These are phyloP conservation scores for Fusarium xylarioides DNA, from an alignment of 2,329 filamentous ascomycete genomes.

Conservation along the genomic window DNA sequence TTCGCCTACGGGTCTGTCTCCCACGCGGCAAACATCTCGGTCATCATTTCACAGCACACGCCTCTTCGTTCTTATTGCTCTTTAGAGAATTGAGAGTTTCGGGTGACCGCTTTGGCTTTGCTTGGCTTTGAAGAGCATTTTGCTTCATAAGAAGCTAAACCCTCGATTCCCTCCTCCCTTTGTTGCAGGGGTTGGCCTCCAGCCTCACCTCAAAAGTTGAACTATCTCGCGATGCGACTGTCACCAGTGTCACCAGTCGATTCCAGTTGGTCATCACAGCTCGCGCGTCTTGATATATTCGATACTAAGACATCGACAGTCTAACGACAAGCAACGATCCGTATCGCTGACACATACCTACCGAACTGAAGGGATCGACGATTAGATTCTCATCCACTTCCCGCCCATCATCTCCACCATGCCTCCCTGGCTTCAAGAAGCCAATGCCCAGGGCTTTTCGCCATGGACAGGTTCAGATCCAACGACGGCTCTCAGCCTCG, in stretches of 20 bases:
- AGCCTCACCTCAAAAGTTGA: not conserved
- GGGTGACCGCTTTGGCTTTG: not conserved
- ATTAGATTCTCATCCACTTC: not conserved
- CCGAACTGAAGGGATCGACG: slow-evolving; percentile 3
- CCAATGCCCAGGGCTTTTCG: slow-evolving; percentile 3
- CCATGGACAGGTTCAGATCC: slow-evolving; percentile 17
- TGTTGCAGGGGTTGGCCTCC: not conserved
- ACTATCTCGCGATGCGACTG: slow-evolving; percentile 16
- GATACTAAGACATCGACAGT: slow-evolving; percentile 9
- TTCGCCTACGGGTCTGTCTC: not conserved
- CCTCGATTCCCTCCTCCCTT: slow-evolving; percentile 9
- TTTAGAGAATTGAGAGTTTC: not conserved
- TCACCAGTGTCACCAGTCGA: slow-evolving; percentile 6
- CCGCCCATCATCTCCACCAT: slow-evolving; percentile 19
- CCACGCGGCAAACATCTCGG: not conserved
- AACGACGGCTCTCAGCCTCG: slow-evolving; percentile 11
- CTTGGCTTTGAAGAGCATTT: slow-evolving; percentile 5
- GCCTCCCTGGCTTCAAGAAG: slow-evolving; percentile 30
- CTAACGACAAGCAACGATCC: slow-evolving; percentile 5
- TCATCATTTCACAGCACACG: not conserved
- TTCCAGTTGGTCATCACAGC: not conserved
- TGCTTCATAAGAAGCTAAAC: slow-evolving; percentile 6
- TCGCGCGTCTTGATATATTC: slow-evolving; percentile 1
- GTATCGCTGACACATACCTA: slow-evolving; percentile 1
- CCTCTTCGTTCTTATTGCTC: not conserved